Evolutionary conservation across 2,329 filamentous ascomycete genomes (phyloP), one percentile per base, ranked within the genome.

Genomic region (Cladosporium velox): DNA sequence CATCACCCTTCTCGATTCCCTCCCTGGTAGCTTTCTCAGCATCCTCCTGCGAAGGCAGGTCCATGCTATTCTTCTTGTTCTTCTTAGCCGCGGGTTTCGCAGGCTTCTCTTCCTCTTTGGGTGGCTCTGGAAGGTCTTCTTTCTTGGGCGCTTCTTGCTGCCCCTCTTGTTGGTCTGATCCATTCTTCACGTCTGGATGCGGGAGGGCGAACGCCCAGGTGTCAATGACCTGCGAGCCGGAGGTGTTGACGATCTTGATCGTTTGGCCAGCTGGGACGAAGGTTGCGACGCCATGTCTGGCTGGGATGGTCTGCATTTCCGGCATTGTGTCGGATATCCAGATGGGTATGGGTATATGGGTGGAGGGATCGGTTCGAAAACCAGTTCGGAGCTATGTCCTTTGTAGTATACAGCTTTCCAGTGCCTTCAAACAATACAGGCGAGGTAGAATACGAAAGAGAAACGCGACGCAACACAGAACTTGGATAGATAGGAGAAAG

Each of bases 231-330:
- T 84, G 82, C 55, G 79, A 79, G n/a, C 82, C 82, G 66, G 81
- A 82, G 0, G 80, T 82, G 65, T 83, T 83, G 65, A 83, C 78
- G 51, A 84, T 80, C 71, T 83, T 83, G 73, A 84, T 82, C 2
- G 77, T 79, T 65, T 80, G 76, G 24, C 81, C 82, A 26, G 79
- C 76, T 4, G 82, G 82, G 65, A 84, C 82, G 66, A 83, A 83
- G 1, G 82, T 84, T 12, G 82, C 82, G 8, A 81, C 80, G 68
- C 81, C 82, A 75, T 83, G 81, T 61, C 81, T 77, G 24, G 82
- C 82, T 12, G 80, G 81, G 64, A 84, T 82, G 1, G 78, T 80
- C 66, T 84, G 82, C 32, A 65, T 44, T 59, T 65, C 63, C 21
- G 63, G 63, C 63, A 65, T 65, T 1, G 32, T 65, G 26, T 49